Base-by-base conservation (phyloP, 768 basidiomycete genomes). In the Fibroporia radiculosa region DNA sequence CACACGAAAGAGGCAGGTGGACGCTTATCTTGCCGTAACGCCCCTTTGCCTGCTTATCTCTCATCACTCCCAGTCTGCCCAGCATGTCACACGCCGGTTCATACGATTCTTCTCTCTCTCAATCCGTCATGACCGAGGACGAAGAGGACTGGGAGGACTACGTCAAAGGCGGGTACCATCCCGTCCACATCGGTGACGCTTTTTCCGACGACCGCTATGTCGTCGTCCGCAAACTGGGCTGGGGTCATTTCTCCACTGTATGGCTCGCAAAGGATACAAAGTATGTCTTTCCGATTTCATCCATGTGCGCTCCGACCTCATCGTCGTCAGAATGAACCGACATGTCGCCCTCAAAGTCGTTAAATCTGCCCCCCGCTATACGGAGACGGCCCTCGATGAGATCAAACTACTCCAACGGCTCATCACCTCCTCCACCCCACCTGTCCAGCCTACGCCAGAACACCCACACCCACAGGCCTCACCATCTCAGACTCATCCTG, bases 331-430 rank as follows among this genome's bases (percentile, higher is more conserved):
- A 61, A 74, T 92, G 68, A 82, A 88, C 55, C 87, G 92, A 39
- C 96, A 99, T 66, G 96, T 99, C 57, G 96, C 96, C 12, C 83
- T 99, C 62, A 99, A 99, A 67, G 90, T 99, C 59, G 96, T 99
- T 64, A 99, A 98, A 66, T 96, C 93, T 13, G 96, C 95, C 0
- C 81, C 84, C 0, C 75, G 96, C 39, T 99, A 99, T 66, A 99
- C 95, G 1, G 95, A 99, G 61, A 99, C 96, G 0, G 96, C 96
- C 0, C 72, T 98, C 26, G 96, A 99, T 69, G 96, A 99, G 69
- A 98, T 99, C 68, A 97, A 97, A 62, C 84, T 99, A 2, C 77
- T 97, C 16, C 93, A 97, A 57, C 84, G 93, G 6, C 82, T 97
- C 54, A 93, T 95, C 65, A 87, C 87, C 6, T 89, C 91, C 16